These are phyloP conservation scores for Suillus occidentalis DNA, from an alignment of 768 basidiomycete genomes.

Conservation along the genomic window DNA sequence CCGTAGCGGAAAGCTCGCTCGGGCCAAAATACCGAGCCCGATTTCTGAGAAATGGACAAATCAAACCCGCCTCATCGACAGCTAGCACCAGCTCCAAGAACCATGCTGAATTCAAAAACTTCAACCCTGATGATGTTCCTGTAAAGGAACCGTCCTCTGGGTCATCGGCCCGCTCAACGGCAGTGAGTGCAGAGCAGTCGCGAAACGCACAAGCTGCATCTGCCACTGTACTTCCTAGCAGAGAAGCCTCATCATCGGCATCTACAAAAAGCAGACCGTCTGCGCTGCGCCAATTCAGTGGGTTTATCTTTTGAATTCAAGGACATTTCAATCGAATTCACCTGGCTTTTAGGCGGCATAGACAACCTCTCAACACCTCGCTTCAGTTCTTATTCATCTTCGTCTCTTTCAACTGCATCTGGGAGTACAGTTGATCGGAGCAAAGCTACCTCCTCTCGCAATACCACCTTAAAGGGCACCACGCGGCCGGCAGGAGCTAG, in stretches of 20 bases:
- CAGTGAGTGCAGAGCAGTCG: neutral
- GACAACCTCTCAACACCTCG: neutral
- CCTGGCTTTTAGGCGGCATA: neutral
- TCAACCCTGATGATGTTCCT: neutral
- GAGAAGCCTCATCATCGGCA: neutral
- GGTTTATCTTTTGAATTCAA: conserved; percentile 3
- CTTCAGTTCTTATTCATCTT: neutral
- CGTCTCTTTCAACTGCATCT: neutral
- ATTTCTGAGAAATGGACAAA: neutral
- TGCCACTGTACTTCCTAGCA: neutral
- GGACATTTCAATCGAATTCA: neutral
- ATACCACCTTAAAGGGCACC: neutral
- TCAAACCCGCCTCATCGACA: neutral
- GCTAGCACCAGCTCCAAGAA: neutral
- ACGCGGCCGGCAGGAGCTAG: neutral
- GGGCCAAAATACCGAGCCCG: neutral
- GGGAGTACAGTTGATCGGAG: neutral
- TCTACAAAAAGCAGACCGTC: neutral
- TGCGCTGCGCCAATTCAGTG: neutral
- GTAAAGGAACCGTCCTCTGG: neutral
- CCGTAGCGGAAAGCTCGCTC: too few species aligned
- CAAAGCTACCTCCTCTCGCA: neutral
- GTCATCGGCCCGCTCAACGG: neutral
- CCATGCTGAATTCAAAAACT: neutral
- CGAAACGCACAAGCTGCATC: neutral